Percentiles rank a stretch among this genome's conserved stretches.
Conservation (phyloP, 2,329 filamentous ascomycete species). For the Paecilomyces variotii region DNA sequence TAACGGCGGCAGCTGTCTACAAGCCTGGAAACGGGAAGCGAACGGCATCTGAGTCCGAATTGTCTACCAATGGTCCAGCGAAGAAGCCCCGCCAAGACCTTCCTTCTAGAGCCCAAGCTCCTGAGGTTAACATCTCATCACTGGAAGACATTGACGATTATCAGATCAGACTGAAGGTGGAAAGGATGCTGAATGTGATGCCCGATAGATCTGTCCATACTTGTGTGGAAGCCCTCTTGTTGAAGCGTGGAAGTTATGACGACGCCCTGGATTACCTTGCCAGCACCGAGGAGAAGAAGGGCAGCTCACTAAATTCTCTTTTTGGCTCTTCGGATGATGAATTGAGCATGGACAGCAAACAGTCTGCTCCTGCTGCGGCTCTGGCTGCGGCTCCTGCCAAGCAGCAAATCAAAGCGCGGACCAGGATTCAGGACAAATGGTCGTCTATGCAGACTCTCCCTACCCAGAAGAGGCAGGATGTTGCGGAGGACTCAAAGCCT, state of each 20-base stretch:
- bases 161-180: slow-evolving; percentile 43
- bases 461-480: slow-evolving; percentile 12
- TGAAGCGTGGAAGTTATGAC: slow-evolving; percentile 46
- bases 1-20: slow-evolving; percentile 36
- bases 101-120: slow-evolving; percentile 40
- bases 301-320: slow-evolving; percentile 7
- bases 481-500: slow-evolving; percentile 21
- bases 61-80: slow-evolving; percentile 25
- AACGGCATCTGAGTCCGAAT: slow-evolving; percentile 37
- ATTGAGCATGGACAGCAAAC: slow-evolving; percentile 18
- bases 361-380: slow-evolving; percentile 3
- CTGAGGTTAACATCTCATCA: slow-evolving; percentile 32
- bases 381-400: slow-evolving; percentile 30
- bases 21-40: slow-evolving; percentile 33
- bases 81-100: slow-evolving; percentile 35
- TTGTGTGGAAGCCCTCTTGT: slow-evolving; percentile 44
- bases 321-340: slow-evolving; percentile 35
- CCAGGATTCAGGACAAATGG: slow-evolving; percentile 54
- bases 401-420: slow-evolving; percentile 47
- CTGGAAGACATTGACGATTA: slow-evolving; percentile 47
- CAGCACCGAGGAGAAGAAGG: slow-evolving; percentile 25
- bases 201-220: slow-evolving; percentile 38
- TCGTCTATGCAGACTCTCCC: slow-evolving; percentile 37
- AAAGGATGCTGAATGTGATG: slow-evolving; percentile 44
- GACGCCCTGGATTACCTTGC: slow-evolving; percentile 45